phyloP scores from a whole-genome alignment of 2,329 filamentous ascomycete genomes.

The Fusarium floridanum region DNA sequence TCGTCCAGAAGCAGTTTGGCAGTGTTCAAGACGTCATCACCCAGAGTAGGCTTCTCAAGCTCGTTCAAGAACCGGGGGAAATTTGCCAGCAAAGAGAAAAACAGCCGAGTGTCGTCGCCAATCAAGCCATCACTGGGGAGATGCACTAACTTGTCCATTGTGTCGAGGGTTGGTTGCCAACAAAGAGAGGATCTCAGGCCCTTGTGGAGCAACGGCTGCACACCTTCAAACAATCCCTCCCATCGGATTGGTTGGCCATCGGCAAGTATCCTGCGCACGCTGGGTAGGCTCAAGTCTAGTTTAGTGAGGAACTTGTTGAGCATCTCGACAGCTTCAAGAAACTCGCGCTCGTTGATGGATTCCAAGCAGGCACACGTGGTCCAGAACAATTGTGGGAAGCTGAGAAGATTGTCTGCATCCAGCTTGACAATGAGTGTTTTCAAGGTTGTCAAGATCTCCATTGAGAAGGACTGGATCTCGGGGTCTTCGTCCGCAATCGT shows the following conservation, averaged over 20 bases:
- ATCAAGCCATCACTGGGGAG: constrained; percentile 85
- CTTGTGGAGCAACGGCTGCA: constrained; percentile 90
- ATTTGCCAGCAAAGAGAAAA: constrained; percentile 92
- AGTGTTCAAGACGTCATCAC: constrained; percentile 69
- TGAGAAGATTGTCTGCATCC: constrained; percentile 80
- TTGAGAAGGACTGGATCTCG: constrained; percentile 96
- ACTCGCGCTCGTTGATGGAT: constrained; percentile 96
- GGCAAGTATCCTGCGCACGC: constrained; percentile 76
- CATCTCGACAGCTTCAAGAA: constrained; percentile 92
- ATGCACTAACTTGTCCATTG: constrained; percentile 82
- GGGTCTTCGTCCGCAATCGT: constrained; percentile 95
- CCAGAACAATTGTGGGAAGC: constrained; percentile 98
- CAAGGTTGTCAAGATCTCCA: constrained; percentile 96
- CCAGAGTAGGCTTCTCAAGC: constrained; percentile 74
- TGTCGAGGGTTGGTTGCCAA: constrained; percentile 80
- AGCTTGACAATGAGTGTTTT: constrained; percentile 92
- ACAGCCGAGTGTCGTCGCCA: constrained; percentile 83
- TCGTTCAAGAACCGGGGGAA: constrained; percentile 86
- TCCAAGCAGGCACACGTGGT: constrained; percentile 96
- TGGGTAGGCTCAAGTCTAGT: constrained; percentile 80
- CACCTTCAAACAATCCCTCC: constrained; percentile 89
- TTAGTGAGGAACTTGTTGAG: constrained; percentile 87
- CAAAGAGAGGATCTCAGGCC: constrained; percentile 89
- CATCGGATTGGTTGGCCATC: constrained; percentile 87
- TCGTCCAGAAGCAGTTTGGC: constrained; percentile 79